Evolutionary conservation across 805 yeast species (phyloP).

Genomic region (Wickerhamiella slavikovae): DNA sequence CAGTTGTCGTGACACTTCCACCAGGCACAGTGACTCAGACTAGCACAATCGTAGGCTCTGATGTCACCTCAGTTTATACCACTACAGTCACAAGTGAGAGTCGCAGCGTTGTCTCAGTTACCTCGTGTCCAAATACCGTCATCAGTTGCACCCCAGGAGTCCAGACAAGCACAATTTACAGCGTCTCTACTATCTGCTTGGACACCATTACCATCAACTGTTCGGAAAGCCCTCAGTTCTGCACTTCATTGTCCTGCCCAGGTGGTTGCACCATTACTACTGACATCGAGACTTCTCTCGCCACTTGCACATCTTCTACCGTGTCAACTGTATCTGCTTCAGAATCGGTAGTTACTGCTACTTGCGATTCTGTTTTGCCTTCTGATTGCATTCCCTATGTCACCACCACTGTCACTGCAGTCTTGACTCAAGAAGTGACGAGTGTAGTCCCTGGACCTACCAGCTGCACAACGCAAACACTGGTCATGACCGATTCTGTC

Average conservation of each 20-base stretch:
- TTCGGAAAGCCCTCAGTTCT: too few species aligned
- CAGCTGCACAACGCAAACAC: neutral
- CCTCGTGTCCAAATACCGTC: neutral
- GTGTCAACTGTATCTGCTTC: neutral
- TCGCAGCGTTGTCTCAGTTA: conserved; percentile 1
- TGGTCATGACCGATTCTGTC: neutral
- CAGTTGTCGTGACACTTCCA: too few species aligned
- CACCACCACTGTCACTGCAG: neutral
- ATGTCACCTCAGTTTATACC: too few species aligned
- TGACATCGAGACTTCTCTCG: neutral
- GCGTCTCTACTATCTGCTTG: neutral
- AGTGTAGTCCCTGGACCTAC: conserved; percentile 1
- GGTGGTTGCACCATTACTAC: too few species aligned
- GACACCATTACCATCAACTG: neutral
- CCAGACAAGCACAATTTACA: neutral
- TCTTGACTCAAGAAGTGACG: neutral
- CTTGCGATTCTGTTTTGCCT: neutral
- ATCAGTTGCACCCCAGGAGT: too few species aligned
- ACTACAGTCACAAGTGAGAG: too few species aligned
- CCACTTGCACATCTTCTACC: neutral
- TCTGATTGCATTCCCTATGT: neutral
- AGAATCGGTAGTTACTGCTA: neutral
- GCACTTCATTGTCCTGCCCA: too few species aligned
- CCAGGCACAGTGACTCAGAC: too few species aligned
- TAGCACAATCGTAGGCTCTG: too few species aligned